Conservation (phyloP, 179 eudicot species). For the Beta lomatogona region DNA sequence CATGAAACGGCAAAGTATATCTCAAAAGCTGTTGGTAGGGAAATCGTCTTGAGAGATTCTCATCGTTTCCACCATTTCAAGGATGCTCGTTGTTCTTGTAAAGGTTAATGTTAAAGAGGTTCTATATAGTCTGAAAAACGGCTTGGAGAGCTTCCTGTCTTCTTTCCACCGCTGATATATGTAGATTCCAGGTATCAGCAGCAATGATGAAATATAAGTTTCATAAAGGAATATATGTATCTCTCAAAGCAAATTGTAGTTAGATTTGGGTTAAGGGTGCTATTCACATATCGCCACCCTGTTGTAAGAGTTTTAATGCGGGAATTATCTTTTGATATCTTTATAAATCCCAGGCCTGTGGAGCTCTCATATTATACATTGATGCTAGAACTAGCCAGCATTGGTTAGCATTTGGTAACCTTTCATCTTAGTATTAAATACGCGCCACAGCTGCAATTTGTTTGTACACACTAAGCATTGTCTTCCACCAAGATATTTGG, state of each 20-base stretch:
- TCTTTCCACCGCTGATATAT: not conserved
- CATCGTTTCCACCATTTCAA: slow-evolving; percentile 34
- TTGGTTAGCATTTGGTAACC: not conserved
- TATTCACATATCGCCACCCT: too few relatives aligned
- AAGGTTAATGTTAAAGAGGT: slow-evolving; percentile 14
- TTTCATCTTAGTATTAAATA: slow-evolving; percentile 1
- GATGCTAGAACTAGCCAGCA: not conserved
- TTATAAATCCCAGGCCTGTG: not conserved
- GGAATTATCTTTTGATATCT: too few relatives aligned
- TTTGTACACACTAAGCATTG: slow-evolving; percentile 13
- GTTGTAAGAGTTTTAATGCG: too few relatives aligned
- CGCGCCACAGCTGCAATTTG: slow-evolving; percentile 22
- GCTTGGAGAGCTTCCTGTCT: not conserved
- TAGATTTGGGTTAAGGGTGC: too few relatives aligned
- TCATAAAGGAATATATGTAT: too few relatives aligned
- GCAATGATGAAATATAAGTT: too few relatives aligned
- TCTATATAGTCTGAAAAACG: not conserved
- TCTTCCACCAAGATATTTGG: not conserved
- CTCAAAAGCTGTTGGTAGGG: slow-evolving; percentile 28
- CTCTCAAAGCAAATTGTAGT: too few relatives aligned
- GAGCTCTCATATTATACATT: not conserved
- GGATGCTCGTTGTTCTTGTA: slow-evolving; percentile 31
- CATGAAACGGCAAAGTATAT: slow-evolving; percentile 37
- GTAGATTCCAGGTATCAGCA: not conserved
- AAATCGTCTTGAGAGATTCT: slow-evolving; percentile 31